Conservation (phyloP, 208 protist species). For the Acanthamoeba sp. region DNA sequence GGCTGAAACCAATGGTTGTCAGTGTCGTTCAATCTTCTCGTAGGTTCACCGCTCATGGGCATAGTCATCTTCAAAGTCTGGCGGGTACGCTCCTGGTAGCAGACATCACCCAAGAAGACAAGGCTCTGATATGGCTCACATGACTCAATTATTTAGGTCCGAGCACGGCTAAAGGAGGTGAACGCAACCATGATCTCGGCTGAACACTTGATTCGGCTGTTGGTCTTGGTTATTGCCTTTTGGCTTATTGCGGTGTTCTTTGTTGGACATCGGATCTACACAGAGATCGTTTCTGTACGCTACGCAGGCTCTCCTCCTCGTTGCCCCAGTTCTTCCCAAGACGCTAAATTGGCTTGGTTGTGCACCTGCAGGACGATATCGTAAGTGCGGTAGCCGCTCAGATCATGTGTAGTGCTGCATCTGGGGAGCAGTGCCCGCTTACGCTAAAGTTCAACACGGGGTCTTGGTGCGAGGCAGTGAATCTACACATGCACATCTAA, state of each 20-base stretch:
- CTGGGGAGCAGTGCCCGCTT: slow-evolving; percentile 27
- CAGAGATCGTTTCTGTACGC: neutral
- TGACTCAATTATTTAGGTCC: neutral
- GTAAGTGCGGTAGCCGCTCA: neutral
- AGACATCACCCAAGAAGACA: too few relatives aligned
- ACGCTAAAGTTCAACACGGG: neutral
- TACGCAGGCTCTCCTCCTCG: neutral
- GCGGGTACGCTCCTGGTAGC: neutral
- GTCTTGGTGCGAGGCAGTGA: neutral
- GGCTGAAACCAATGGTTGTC: neutral
- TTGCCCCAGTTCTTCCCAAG: too few relatives aligned
- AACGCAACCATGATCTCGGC: neutral
- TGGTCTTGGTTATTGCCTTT: neutral
- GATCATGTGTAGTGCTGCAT: slow-evolving; percentile 1
- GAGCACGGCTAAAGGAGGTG: neutral
- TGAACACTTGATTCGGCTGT: slow-evolving; percentile 7
- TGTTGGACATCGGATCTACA: neutral
- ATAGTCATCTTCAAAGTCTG: slow-evolving; percentile 30
- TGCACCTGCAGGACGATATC: neutral
- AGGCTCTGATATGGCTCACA: neutral
- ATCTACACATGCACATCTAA: too few relatives aligned
- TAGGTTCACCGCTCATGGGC: neutral
- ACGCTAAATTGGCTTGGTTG: neutral
- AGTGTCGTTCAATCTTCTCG: slow-evolving; percentile 30
- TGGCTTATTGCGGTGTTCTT: neutral